These are phyloP conservation scores for Hebeloma cylindrosporum DNA, from an alignment of 768 basidiomycete genomes.

Conservation along the genomic window DNA sequence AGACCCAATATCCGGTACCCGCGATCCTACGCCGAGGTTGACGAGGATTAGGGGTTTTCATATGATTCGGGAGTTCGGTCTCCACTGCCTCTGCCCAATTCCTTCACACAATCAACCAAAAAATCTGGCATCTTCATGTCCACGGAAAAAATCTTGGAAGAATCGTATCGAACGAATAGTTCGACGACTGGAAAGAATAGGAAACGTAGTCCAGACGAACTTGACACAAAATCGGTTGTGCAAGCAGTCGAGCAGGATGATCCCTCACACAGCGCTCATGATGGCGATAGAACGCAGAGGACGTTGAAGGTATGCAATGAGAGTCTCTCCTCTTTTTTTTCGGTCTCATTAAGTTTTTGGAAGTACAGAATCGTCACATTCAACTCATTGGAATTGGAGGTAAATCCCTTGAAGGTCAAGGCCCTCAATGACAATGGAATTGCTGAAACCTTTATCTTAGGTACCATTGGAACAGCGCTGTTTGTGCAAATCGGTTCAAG, in stretches of 20 bases:
- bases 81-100: too few relatives aligned
- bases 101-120: too few relatives aligned
- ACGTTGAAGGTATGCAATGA: conserved; percentile 20
- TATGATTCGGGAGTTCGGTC: too few relatives aligned
- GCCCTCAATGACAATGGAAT: too few relatives aligned
- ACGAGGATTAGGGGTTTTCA: too few relatives aligned
- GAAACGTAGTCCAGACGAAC: too few relatives aligned
- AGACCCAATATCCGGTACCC: too few relatives aligned
- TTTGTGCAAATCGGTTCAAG: conserved; percentile 72
- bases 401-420: conserved; percentile 23
- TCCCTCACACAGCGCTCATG: conserved; percentile 2
- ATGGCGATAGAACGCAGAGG: conserved; percentile 19
- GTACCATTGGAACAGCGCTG: conserved; percentile 74
- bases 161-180: too few relatives aligned
- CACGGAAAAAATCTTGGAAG: too few relatives aligned
- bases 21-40: too few relatives aligned
- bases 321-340: neutral
- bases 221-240: conserved; percentile 5
- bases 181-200: too few relatives aligned
- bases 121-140: too few relatives aligned
- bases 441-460: conserved; percentile 31
- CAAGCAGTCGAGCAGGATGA: conserved; percentile 11
- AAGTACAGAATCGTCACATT: conserved; percentile 46
- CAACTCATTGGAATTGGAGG: conserved; percentile 54
- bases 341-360: neutral